Conservation (phyloP, 352 stramenopile species). For the Globisporangium parvum region DNA sequence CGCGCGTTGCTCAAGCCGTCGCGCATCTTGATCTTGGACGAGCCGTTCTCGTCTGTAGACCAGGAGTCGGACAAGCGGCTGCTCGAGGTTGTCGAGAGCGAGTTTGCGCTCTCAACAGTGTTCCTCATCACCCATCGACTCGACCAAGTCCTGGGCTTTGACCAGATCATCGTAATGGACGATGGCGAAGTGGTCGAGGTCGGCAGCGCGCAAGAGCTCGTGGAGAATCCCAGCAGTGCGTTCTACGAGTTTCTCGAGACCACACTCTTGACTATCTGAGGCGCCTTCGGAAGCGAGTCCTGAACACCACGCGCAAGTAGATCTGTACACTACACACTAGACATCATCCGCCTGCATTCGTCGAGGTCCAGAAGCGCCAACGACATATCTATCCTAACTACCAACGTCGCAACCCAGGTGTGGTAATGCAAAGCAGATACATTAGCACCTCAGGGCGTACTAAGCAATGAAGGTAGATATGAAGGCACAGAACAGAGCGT, state of each 20-base stretch:
- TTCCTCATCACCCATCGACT: slow-evolving; percentile 91
- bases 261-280: slow-evolving; percentile 18
- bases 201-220: slow-evolving; percentile 24
- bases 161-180: slow-evolving; percentile 13
- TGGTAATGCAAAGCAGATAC: too few relatives aligned
- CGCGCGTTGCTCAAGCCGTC: slow-evolving; percentile 80
- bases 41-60: slow-evolving; percentile 84
- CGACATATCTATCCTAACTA: too few relatives aligned
- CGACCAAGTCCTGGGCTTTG: slow-evolving; percentile 26
- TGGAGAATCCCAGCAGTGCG: slow-evolving; percentile 20
- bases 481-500: too few relatives aligned
- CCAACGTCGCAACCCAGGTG: too few relatives aligned
- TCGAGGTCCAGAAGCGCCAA: too few relatives aligned
- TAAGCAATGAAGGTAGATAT: too few relatives aligned
- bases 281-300: too few relatives aligned
- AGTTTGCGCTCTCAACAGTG: slow-evolving; percentile 27
- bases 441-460: too few relatives aligned
- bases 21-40: slow-evolving; percentile 86
- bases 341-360: too few relatives aligned
- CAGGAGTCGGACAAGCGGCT: slow-evolving; percentile 62
- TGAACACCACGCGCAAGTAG: too few relatives aligned
- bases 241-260: slow-evolving; percentile 46
- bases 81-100: slow-evolving; percentile 70
- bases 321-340: too few relatives aligned
- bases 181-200: slow-evolving; percentile 22